These are phyloP conservation scores for Xerocomellus intermedius DNA, from an alignment of 768 basidiomycete genomes.

Conservation along the genomic window DNA sequence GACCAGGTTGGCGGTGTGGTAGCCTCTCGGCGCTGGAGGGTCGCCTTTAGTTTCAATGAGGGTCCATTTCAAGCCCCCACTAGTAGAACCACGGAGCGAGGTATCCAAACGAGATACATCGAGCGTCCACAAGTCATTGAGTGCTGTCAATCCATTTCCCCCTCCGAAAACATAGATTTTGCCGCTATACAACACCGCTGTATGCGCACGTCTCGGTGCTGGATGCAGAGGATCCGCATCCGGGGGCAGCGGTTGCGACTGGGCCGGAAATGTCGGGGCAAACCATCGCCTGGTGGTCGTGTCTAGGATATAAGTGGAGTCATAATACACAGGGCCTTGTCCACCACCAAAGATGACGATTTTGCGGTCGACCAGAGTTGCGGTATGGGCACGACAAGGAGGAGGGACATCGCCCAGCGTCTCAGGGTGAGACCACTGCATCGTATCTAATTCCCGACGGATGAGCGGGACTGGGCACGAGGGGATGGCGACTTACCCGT, in stretches of 20 bases:
- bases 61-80: constrained; percentile 51
- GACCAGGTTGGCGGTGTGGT: constrained; percentile 88
- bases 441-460: constrained; percentile 56
- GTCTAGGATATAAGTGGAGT: constrained; percentile 80
- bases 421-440: constrained; percentile 84
- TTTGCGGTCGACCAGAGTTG: constrained; percentile 76
- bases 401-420: constrained; percentile 77
- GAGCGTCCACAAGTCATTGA: constrained; percentile 88
- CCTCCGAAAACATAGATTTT: constrained; percentile 89
- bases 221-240: constrained; percentile 36
- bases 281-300: constrained; percentile 70
- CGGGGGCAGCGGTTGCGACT: constrained; percentile 4
- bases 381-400: constrained; percentile 84
- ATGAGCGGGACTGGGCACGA: neutral
- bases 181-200: constrained; percentile 67
- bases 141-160: constrained; percentile 87
- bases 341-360: constrained; percentile 89
- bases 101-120: constrained; percentile 53
- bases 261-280: constrained; percentile 38
- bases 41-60: constrained; percentile 54
- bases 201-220: constrained; percentile 82
- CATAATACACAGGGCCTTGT: constrained; percentile 77
- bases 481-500: constrained; percentile 48
- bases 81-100: constrained; percentile 16
- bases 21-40: constrained; percentile 69